Conservation (phyloP, 2,329 filamentous ascomycete species). For the Alternaria consortialis region DNA sequence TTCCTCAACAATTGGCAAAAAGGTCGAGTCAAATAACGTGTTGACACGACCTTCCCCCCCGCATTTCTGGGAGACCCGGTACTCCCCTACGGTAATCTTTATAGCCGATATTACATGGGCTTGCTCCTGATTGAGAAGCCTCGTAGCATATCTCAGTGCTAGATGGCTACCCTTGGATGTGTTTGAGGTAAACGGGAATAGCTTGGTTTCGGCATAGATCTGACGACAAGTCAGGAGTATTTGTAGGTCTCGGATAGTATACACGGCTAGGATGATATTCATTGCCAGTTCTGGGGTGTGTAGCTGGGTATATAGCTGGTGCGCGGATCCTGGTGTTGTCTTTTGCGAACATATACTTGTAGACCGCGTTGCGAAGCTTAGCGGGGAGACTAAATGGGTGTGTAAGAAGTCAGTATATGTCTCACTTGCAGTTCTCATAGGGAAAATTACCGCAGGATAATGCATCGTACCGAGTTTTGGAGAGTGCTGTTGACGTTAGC, state of each 20-base stretch:
- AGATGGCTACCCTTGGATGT: background rate
- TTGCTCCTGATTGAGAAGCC: background rate
- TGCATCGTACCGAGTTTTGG: constrained; percentile 2
- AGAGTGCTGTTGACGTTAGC: background rate
- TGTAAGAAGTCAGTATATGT: no score
- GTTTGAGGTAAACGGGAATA: background rate
- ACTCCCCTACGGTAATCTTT: background rate
- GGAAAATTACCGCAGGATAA: background rate
- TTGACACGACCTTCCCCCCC: background rate
- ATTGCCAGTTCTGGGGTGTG: background rate
- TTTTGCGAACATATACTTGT: constrained; percentile 1
- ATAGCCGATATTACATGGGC: background rate
- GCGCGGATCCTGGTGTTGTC: background rate
- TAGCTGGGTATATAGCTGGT: background rate
- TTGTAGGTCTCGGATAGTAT: background rate
- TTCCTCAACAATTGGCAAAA: background rate
- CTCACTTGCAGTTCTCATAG: no score
- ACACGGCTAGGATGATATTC: background rate
- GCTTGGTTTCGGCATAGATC: constrained; percentile 3
- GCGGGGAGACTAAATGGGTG: background rate
- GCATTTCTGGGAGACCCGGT: no score
- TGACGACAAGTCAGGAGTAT: background rate
- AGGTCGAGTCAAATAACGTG: background rate
- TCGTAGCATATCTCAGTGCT: background rate
- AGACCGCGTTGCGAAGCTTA: constrained; percentile 12